Evolutionary conservation across 169 alveolate species (phyloP), one percentile per base, ranked within the genome.

Genomic region (Ichthyophthirius multifiliis): DNA sequence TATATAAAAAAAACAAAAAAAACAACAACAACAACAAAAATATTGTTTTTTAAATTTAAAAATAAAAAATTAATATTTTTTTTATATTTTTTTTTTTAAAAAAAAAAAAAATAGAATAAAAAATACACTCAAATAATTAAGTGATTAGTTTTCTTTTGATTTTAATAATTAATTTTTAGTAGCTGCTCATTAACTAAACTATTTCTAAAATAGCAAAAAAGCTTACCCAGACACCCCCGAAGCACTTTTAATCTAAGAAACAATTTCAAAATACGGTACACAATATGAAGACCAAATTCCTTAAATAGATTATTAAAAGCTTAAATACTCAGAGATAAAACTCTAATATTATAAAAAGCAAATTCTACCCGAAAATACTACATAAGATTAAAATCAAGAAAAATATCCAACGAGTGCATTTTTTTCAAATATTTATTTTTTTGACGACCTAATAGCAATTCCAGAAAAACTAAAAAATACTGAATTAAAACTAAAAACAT

Each of bases 391-490:
- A 65, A 7, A 64, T 43, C 10, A 45, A 73, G 20, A 44, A 45
- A 65, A 55, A 74, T 46, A 44, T 31, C 30, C 20, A 80, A 31
- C 12, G 18, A 41, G 35, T 44, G 83, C 86, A 20, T 86, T 81
- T 64, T 44, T 44, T 13, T 86, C 91, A 43, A 84, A 76, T 3
- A 81, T 77, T 4, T 47, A 74, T 39, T 86, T 86, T 82, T 76
- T 83, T 74, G 85, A 86, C 71, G 84, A 86, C 77, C 55, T 86
- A 73, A 76, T 85, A 23, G 73, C 74, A 27, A 86, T 86, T 30
- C 76, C 86, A 43, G 65, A 82, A 76, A 74, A 77, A 62, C 76
- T 81, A 73, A 48, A 76, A 30, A 74, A 77, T 39, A 80, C 86
- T 18, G 82, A 73, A 30, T 78, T 76, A 10, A 47, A 81, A 47